These are phyloP conservation scores for Backusella morwellensis DNA, from an alignment of 192 early-diverging fungal species.

Conservation along the genomic window DNA sequence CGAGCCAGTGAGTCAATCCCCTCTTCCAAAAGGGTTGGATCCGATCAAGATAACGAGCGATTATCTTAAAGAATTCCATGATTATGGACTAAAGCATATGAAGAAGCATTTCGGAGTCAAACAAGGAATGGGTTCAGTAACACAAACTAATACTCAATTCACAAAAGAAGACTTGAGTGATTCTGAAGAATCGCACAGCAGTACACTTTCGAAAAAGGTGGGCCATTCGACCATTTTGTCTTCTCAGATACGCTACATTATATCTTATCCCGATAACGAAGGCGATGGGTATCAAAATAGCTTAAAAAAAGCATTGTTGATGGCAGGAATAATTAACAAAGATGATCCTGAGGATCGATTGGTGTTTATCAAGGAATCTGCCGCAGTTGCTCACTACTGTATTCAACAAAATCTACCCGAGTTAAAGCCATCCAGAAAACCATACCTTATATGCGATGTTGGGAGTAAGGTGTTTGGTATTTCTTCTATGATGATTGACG, in stretches of 20 bases:
- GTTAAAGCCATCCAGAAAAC: background rate
- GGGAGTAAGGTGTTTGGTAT: background rate
- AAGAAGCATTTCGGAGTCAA: background rate
- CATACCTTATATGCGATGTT: background rate
- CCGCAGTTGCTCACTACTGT: background rate
- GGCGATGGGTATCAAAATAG: background rate
- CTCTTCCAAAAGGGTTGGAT: background rate
- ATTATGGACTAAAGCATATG: background rate
- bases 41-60: background rate
- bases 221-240: background rate
- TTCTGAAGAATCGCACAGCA: background rate
- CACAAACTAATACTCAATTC: background rate
- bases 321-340: background rate
- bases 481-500: background rate
- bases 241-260: background rate
- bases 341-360: background rate
- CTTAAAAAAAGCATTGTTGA: background rate
- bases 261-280: conserved; percentile 1
- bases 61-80: background rate
- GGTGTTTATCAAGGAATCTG: background rate
- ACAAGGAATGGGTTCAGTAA: background rate
- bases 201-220: background rate
- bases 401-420: background rate
- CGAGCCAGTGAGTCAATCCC: background rate
- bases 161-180: background rate